phyloP scores from a whole-genome alignment of 176 grass and related monocot species.

The Areca catechu region DNA sequence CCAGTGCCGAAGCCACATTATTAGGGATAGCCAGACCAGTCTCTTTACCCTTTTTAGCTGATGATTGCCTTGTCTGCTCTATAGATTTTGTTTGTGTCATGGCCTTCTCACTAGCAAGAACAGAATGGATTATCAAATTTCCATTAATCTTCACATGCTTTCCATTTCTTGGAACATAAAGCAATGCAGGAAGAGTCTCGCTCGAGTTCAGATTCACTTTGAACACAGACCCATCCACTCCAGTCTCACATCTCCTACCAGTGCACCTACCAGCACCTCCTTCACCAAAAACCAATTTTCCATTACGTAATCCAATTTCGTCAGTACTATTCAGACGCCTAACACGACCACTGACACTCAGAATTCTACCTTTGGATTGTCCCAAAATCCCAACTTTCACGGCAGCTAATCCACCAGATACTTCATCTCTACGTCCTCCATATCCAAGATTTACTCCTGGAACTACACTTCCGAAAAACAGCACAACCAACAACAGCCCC shows the following conservation, averaged over 20 bases:
- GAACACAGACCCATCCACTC: constrained; percentile 20
- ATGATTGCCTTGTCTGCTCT: constrained; percentile 18
- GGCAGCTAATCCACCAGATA: background rate
- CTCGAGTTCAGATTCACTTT: constrained; percentile 31
- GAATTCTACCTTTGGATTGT: constrained; percentile 39
- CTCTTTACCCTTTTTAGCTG: constrained; percentile 39
- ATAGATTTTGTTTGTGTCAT: constrained; percentile 40
- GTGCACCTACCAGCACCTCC: background rate
- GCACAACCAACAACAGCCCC: constrained; percentile 50
- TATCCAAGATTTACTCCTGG: constrained; percentile 45
- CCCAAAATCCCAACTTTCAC: constrained; percentile 34
- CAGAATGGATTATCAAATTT: constrained; percentile 97
- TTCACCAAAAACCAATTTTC: constrained; percentile 3
- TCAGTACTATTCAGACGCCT: constrained; percentile 32
- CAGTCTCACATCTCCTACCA: constrained; percentile 11
- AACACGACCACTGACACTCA: constrained; percentile 37
- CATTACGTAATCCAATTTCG: constrained; percentile 11
- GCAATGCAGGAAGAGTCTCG: constrained; percentile 75
- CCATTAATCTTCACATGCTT: constrained; percentile 98
- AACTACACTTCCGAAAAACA: constrained; percentile 50
- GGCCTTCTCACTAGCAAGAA: constrained; percentile 80
- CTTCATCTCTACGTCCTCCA: constrained; percentile 21
- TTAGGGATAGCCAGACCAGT: constrained; percentile 52
- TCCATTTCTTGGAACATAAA: constrained; percentile 96
- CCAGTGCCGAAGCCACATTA: constrained; percentile 29